These are phyloP conservation scores for Alternaria postmessia DNA, from an alignment of 2,329 filamentous ascomycete genomes.

Conservation along the genomic window DNA sequence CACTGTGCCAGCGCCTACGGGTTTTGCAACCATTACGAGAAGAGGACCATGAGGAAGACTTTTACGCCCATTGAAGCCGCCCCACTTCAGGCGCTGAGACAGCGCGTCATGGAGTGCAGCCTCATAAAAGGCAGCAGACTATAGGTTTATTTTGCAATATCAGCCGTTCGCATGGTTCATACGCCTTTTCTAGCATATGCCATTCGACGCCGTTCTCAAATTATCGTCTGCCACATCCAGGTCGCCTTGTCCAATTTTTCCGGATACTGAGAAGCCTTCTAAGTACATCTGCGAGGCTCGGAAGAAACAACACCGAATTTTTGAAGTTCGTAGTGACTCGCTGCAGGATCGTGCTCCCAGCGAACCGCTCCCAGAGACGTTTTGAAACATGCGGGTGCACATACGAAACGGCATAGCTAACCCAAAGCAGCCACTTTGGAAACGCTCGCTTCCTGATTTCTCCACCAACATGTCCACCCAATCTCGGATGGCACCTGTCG, in stretches of 20 bases:
- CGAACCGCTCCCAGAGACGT: conserved; percentile 20
- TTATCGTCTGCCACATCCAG: neutral
- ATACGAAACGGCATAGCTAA: conserved; percentile 24
- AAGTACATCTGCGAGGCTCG: neutral
- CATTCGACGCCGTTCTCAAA: neutral
- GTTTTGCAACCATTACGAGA: conserved; percentile 13
- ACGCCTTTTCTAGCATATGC: neutral
- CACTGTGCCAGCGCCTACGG: conserved; percentile 7
- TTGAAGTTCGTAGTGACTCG: conserved; percentile 13
- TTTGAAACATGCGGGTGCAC: conserved; percentile 36
- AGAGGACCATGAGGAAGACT: conserved; percentile 1
- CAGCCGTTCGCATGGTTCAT: neutral
- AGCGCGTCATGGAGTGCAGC: conserved; percentile 18
- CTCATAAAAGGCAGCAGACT: conserved; percentile 7
- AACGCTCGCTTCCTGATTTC: conserved; percentile 29
- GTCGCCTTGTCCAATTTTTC: neutral
- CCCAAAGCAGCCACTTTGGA: conserved; percentile 28
- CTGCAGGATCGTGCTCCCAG: conserved; percentile 19
- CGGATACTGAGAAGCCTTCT: neutral
- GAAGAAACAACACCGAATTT: neutral
- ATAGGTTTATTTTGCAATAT: neutral
- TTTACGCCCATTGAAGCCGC: neutral
- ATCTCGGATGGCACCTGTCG: conserved; percentile 30
- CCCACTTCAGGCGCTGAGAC: conserved; percentile 12
- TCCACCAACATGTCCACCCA: conserved; percentile 27